These are phyloP conservation scores for Lichtheimia hyalospora DNA, from an alignment of 371 early-diverging fungal species.

Conservation along the genomic window DNA sequence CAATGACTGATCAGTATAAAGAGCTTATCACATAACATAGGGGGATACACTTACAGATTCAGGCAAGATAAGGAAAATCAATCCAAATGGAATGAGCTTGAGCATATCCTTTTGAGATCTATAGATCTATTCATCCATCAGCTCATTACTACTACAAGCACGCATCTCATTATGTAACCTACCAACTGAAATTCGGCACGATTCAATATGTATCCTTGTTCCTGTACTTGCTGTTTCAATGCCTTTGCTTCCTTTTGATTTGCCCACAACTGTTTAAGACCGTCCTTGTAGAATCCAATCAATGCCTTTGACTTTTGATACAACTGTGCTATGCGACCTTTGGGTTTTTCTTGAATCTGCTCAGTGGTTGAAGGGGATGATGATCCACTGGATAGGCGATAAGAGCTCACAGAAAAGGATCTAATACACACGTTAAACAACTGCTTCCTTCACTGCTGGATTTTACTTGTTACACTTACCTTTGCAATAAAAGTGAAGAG, in stretches of 20 bases:
- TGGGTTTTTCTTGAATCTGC: neutral
- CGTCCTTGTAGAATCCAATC: conserved; percentile 56
- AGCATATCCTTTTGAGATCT: conserved; percentile 53
- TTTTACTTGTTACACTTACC: too few relatives aligned
- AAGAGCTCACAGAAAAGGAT: too few relatives aligned
- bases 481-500: too few relatives aligned
- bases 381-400: neutral
- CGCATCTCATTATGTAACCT: neutral
- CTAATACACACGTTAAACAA: too few relatives aligned
- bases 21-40: too few relatives aligned
- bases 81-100: conserved; percentile 62
- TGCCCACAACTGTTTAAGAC: conserved; percentile 58
- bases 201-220: conserved; percentile 44
- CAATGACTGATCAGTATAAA: too few relatives aligned
- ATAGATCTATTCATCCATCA: conserved; percentile 37
- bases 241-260: conserved; percentile 49
- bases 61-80: conserved; percentile 54
- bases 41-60: conserved; percentile 50
- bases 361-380: neutral
- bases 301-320: conserved; percentile 45
- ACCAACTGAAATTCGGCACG: conserved; percentile 40
- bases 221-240: conserved; percentile 26
- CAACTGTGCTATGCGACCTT: conserved; percentile 28
- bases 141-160: neutral
- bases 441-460: too few relatives aligned